These are phyloP conservation scores for Phlebiopsis gigantea DNA, from an alignment of 768 basidiomycete species.

Conservation along the genomic window DNA sequence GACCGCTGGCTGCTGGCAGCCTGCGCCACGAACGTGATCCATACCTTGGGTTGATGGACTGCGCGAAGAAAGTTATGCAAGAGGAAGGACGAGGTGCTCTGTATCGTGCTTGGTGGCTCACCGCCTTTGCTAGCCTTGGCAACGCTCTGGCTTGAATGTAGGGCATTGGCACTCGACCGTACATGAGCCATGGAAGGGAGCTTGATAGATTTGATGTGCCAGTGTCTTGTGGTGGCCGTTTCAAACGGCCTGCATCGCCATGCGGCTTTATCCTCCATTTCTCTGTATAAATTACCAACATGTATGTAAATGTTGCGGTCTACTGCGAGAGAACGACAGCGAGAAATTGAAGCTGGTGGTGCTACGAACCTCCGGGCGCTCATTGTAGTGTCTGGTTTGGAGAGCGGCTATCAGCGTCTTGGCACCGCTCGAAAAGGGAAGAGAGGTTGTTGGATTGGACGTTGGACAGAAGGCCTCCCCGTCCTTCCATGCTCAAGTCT, in stretches of 20 bases:
- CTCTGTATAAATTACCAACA: neutral
- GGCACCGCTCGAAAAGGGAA: conserved; percentile 2
- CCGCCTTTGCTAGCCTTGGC: conserved; percentile 54
- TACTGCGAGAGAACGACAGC: neutral
- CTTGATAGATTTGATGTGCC: neutral
- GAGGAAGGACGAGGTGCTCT: conserved; percentile 75
- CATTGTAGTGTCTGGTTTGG: neutral
- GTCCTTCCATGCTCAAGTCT: neutral
- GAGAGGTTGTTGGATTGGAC: neutral
- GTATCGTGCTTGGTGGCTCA: conserved; percentile 86
- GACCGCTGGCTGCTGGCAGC: conserved; percentile 28
- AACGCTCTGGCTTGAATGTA: conserved; percentile 36
- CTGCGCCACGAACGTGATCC: conserved; percentile 76
- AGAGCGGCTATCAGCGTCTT: neutral
- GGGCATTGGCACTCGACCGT: neutral
- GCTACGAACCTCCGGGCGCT: neutral
- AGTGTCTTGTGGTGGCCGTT: neutral
- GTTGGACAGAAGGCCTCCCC: neutral
- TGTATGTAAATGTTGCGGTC: neutral
- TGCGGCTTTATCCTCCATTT: neutral
- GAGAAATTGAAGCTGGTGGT: neutral
- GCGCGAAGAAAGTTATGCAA: conserved; percentile 66
- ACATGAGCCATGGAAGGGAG: neutral
- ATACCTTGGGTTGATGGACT: conserved; percentile 70
- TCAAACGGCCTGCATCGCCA: neutral